Base-by-base conservation (phyloP, 1,284 basidiomycete genomes). In the Cryptococcus depauperatus region DNA sequence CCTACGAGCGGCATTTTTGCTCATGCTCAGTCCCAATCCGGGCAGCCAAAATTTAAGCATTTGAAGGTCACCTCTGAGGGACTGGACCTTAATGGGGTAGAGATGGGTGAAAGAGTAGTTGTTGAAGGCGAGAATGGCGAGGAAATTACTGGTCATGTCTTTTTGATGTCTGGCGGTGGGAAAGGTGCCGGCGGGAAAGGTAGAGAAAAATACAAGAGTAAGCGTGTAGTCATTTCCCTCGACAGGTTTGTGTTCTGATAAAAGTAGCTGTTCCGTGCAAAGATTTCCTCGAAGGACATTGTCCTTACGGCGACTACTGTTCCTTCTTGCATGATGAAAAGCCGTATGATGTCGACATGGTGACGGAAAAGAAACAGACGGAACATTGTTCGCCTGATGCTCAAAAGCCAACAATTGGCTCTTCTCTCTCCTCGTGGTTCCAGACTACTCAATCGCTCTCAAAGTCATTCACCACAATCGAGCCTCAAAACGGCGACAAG, bases 151-250 rank as follows among this genome's bases (percentile, higher is more conserved):
- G 68, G 67, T 5, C 47, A 54, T 8, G 58, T 69, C 1, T 70
- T 62, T 52, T 53, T 66, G 30, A 67, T 71, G 62, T 66, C 62
- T 46, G 69, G 69, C 2, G 69, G 69, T 7, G 69, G 69, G 1
- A 63, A 64, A 39, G 69, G 69, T 4, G 61, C 67, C 0, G 59
- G 57, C 3, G 66, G 67, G 3, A 64, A 62, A 50, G 58, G 59
- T 4, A 59, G 58, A 21, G 50, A 57, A 11, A 71, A 71, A 55
- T 69, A 55, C 49, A 66, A 62, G 56, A 71, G 66, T 64, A 39
- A 56, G 66, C 58, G 6, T n/a, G 16, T 6, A 30, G n/a, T 35
- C n/a, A 16, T 22, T 29, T 14, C 5, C 14, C 10, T n/a, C n/a
- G n/a, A 21, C 18, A 25, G 11, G 16, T 35, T 13, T 7, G 22